Evolutionary conservation across 768 basidiomycete species (phyloP).

Genomic region (Boletus rubropictus): DNA sequence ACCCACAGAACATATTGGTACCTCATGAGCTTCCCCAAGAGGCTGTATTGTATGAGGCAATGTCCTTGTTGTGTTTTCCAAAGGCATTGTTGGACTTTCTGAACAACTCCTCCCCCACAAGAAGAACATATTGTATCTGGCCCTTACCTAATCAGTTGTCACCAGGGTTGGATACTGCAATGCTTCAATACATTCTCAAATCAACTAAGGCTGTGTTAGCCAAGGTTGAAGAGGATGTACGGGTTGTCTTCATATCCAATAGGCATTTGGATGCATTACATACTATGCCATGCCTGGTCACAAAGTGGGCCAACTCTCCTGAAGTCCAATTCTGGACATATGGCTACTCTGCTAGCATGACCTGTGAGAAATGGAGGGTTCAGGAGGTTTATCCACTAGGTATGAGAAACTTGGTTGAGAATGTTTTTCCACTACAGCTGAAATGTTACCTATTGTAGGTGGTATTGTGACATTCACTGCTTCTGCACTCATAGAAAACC

Average conservation of each 20-base stretch:
- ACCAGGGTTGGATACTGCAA: constrained; percentile 38
- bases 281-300: constrained; percentile 44
- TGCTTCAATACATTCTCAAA: constrained; percentile 41
- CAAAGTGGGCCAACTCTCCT: constrained; percentile 39
- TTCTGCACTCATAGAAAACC: constrained; percentile 50
- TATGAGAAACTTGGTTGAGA: constrained; percentile 26
- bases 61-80: constrained; percentile 42
- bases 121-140: constrained; percentile 48
- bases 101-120: constrained; percentile 25
- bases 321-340: constrained; percentile 61
- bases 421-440: background rate
- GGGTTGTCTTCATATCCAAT: constrained; percentile 63
- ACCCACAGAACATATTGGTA: background rate
- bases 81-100: constrained; percentile 44
- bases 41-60: constrained; percentile 21
- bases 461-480: constrained; percentile 71
- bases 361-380: constrained; percentile 53
- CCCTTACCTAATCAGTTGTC: constrained; percentile 25
- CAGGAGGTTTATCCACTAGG: constrained; percentile 65
- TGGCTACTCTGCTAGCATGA: constrained; percentile 53
- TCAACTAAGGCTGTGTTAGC: constrained; percentile 38
- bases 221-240: constrained; percentile 35
- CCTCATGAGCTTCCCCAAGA: constrained; percentile 5
- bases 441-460: constrained; percentile 36
- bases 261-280: constrained; percentile 47